These are phyloP conservation scores for carrot (Daucus carota) DNA, from an alignment of 129 eudicot species.

Conservation along the genomic window DNA sequence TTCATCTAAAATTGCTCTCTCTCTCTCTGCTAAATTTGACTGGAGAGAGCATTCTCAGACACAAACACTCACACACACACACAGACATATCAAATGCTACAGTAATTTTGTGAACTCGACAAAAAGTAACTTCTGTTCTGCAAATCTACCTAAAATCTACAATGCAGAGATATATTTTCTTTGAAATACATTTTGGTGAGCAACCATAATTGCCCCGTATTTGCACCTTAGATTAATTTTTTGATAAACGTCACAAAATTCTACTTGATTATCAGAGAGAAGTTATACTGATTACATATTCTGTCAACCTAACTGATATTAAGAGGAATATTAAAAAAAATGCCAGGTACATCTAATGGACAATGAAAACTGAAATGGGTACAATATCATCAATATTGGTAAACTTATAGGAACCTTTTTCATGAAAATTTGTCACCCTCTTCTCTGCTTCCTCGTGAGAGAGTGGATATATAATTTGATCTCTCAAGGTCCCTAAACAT, in stretches of 20 bases:
- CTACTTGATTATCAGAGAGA: neutral
- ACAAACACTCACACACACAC: neutral
- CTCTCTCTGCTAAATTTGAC: neutral
- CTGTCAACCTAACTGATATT: neutral
- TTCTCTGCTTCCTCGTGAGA: slow-evolving; percentile 72
- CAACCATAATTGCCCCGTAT: neutral
- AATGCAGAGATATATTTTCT: neutral
- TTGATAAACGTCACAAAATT: neutral
- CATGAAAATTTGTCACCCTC: slow-evolving; percentile 24
- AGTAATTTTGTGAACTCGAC: neutral
- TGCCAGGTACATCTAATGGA: neutral
- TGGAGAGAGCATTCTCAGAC: neutral
- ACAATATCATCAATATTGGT: neutral
- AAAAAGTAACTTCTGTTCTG: neutral
- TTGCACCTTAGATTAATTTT: neutral
- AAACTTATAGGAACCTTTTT: slow-evolving; percentile 27
- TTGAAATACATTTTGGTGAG: neutral
- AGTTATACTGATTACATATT: neutral
- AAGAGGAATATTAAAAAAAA: neutral
- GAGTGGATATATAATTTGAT: slow-evolving; percentile 92
- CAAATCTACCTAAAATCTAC: neutral
- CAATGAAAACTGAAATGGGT: neutral
- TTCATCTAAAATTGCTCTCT: neutral
- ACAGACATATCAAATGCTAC: too few species aligned
- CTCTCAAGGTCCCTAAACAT: slow-evolving; percentile 88